A percentile compares a stretch with the other conserved stretches of the same genome.
Conservation (phyloP, 495 filamentous ascomycete species). For the Aspergillus bertholletiae region DNA sequence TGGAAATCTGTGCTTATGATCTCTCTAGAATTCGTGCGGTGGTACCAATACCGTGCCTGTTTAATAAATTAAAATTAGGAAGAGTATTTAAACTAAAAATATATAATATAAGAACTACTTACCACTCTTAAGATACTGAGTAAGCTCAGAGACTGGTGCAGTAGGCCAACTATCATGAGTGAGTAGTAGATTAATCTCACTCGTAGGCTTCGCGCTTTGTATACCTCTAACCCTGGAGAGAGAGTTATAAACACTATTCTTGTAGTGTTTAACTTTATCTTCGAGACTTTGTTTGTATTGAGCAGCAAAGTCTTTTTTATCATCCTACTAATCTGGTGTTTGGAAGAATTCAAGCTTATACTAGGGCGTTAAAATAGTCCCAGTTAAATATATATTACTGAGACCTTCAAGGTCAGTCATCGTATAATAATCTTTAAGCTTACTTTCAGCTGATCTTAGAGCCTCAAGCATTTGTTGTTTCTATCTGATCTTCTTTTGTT, state of each 20-base stretch:
- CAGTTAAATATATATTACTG: constrained; percentile 11
- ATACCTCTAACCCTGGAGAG: not conserved
- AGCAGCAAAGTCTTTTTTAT: constrained; percentile 1
- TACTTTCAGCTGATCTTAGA: constrained; percentile 5
- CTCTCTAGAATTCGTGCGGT: constrained; percentile 1
- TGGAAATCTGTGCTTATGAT: not conserved
- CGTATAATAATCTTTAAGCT: constrained; percentile 12
- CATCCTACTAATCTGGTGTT: constrained; percentile 9
- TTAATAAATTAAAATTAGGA: not conserved
- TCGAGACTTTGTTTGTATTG: constrained; percentile 1
- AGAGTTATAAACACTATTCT: no score
- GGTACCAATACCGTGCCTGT: not conserved
- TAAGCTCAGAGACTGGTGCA: constrained; percentile 4
- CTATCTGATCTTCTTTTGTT: constrained; percentile 6
- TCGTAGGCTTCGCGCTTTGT: not conserved
- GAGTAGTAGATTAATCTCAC: not conserved
- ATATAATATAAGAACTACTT: constrained; percentile 3
- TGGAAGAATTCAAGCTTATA: constrained; percentile 17
- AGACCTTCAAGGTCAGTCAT: constrained; percentile 2
- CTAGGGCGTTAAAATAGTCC: constrained; percentile 9
- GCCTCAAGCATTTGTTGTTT: constrained; percentile 10
- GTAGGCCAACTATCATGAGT: not conserved
- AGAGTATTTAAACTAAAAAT: not conserved
- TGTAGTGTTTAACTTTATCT: not conserved
- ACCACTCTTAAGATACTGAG: not conserved